Base-by-base conservation (phyloP, 2,329 filamentous ascomycete species). In the Dactylellina haptotyla region DNA sequence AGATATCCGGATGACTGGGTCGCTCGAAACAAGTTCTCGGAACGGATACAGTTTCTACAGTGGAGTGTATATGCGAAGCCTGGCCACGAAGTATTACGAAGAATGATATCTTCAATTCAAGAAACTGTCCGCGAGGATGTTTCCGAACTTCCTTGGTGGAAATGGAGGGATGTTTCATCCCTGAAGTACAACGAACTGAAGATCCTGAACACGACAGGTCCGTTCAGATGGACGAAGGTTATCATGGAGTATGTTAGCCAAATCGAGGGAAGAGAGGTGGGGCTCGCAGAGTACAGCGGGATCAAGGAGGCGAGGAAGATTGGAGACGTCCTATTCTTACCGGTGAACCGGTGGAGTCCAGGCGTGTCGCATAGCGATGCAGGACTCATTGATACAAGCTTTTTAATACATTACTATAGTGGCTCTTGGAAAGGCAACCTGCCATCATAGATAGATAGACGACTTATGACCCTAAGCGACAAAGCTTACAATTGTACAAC, bases 241-340 rank as follows among this genome's bases (percentile, higher is more conserved):
- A 37, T 70, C 6, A 39, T 45, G 48, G 26, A 39, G 18, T 70
- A 70, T 43, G 39, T 70, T 28, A 54, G 62, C 30, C 46, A 70
- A 26, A 57, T 70, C 9, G 51, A 43, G 37, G 57, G 48, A 14
- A 39, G 65, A 4, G 18, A 43, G n/a, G 65, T 70, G 3, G 12
- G 5, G 2, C 14, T 41, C 41, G 39, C 46, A 20, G 65, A 70
- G 23, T 72, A 45, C 25, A 20, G 59, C 9, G 59, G 45, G 2
- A 64, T 72, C 14, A 43, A 26, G 4, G 59, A 58, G 2, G 67
- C 59, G 4, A 65, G 43, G 37, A 48, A 28, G 39, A 59, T 72
- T 43, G 67, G 67, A 14, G 67, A 72, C 45, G 67, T 72, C 9
- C 30, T 72, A 23, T 61, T 72, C 34, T 48, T 72, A 46, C 53